Conservation (phyloP, 495 filamentous ascomycete genomes). For the Geoglossum glabrum region DNA sequence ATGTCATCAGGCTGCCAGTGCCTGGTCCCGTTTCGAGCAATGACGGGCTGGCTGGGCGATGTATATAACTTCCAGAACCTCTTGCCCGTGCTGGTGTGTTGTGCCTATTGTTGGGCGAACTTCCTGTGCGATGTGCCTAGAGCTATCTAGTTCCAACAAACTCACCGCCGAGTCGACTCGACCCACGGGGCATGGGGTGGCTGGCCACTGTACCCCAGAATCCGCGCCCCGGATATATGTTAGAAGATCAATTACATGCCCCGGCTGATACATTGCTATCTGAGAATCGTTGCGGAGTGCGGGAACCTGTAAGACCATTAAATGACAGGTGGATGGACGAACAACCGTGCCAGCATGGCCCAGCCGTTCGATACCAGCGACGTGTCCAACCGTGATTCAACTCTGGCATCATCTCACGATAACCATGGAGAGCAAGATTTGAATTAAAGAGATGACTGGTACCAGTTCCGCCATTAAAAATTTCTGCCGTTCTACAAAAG, state of each 20-base stretch:
- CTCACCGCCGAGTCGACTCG: not conserved
- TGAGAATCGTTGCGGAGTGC: not conserved
- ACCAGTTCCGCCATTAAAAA: not conserved
- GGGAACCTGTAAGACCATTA: not conserved
- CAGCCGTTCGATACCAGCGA: not conserved
- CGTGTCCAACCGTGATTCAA: conserved; percentile 3
- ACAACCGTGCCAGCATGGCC: not conserved
- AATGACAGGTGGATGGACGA: not conserved
- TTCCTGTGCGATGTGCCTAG: no score
- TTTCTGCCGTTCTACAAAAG: not conserved
- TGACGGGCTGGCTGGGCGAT: no score
- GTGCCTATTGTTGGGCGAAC: no score
- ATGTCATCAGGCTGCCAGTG: not conserved
- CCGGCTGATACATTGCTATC: not conserved
- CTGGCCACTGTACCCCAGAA: not conserved
- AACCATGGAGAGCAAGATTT: not conserved
- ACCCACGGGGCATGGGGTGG: not conserved
- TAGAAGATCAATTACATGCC: not conserved
- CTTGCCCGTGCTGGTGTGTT: no score
- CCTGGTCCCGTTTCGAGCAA: no score
- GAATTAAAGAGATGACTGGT: not conserved
- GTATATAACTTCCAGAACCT: no score
- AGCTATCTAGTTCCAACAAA: not conserved
- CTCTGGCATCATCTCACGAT: not conserved
- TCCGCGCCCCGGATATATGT: not conserved